Percentiles rank a stretch among this genome's conserved stretches.
Conservation (phyloP, 2,329 filamentous ascomycete species). For the Fusarium aywerte region DNA sequence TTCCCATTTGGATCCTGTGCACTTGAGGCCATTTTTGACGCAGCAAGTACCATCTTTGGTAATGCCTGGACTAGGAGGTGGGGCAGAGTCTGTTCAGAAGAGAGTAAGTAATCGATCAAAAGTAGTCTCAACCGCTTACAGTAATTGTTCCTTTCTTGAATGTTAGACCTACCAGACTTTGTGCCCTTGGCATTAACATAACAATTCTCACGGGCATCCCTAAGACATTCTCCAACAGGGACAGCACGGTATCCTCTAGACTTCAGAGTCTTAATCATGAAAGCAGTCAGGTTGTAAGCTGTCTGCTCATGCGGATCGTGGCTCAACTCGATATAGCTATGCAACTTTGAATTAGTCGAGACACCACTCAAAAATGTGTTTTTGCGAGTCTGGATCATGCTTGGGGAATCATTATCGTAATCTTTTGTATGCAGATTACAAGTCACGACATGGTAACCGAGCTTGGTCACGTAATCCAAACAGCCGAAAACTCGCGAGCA, state of each 20-base stretch:
- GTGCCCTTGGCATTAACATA: slow-evolving; percentile 53
- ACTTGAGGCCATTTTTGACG: slow-evolving; percentile 44
- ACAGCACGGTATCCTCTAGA: slow-evolving; percentile 58
- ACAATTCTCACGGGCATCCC: slow-evolving; percentile 61
- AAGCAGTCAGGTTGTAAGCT: slow-evolving; percentile 53
- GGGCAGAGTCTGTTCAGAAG: slow-evolving; percentile 7
- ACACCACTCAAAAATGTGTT: slow-evolving; percentile 48
- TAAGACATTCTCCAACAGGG: slow-evolving; percentile 67
- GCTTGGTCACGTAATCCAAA: slow-evolving; percentile 47
- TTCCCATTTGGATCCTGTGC: slow-evolving; percentile 49
- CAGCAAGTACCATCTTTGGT: slow-evolving; percentile 52
- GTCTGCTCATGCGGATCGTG: slow-evolving; percentile 63
- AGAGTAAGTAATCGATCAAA: not conserved
- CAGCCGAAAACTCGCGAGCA: slow-evolving; percentile 54
- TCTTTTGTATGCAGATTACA: slow-evolving; percentile 70
- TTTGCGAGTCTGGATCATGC: slow-evolving; percentile 60
- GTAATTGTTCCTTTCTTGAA: slow-evolving; percentile 37
- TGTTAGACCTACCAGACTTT: slow-evolving; percentile 8
- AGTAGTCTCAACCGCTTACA: not conserved
- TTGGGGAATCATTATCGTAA: slow-evolving; percentile 62
- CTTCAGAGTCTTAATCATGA: slow-evolving; percentile 56
- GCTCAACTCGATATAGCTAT: slow-evolving; percentile 61
- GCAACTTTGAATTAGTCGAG: slow-evolving; percentile 46
- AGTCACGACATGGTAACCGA: slow-evolving; percentile 67
- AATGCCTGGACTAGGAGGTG: not conserved